Percentiles rank a stretch among this genome's conserved stretches.
These are phyloP conservation scores for Cladosporium sp. DNA, from an alignment of 2,329 filamentous ascomycete genomes.

Conservation along the genomic window DNA sequence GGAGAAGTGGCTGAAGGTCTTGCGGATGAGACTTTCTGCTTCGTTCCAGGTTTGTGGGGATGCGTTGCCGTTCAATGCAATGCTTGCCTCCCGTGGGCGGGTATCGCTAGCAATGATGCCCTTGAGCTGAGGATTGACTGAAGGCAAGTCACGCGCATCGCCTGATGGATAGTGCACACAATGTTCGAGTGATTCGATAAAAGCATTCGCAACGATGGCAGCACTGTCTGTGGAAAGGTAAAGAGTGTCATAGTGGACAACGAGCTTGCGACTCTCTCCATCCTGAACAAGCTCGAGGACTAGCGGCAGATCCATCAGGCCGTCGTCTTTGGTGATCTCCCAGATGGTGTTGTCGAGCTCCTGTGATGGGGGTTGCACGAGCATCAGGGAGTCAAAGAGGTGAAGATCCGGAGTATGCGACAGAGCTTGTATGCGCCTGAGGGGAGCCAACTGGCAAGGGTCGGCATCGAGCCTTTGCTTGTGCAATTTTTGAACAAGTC, in stretches of 20 bases:
- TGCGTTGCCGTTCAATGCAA: neutral
- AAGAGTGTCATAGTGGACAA: slow-evolving; percentile 45
- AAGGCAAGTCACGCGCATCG: slow-evolving; percentile 8
- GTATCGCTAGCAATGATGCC: slow-evolving; percentile 1
- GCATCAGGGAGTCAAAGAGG: slow-evolving; percentile 74
- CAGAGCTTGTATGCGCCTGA: slow-evolving; percentile 61
- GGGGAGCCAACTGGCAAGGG: slow-evolving; percentile 65
- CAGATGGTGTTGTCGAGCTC: slow-evolving; percentile 44
- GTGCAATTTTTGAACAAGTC: slow-evolving; percentile 57
- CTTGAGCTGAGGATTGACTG: neutral
- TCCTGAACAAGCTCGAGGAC: slow-evolving; percentile 68
- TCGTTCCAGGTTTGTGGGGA: slow-evolving; percentile 42
- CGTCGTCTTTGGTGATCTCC: slow-evolving; percentile 44
- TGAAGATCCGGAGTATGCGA: slow-evolving; percentile 38
- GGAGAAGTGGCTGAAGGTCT: slow-evolving; percentile 55
- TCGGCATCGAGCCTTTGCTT: slow-evolving; percentile 55
- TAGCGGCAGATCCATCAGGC: slow-evolving; percentile 68
- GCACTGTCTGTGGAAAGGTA: slow-evolving; percentile 52
- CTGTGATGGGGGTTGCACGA: slow-evolving; percentile 61
- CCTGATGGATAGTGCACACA: slow-evolving; percentile 26
- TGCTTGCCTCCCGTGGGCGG: neutral
- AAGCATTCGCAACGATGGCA: slow-evolving; percentile 21
- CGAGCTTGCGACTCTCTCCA: slow-evolving; percentile 41
- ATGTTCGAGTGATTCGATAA: slow-evolving; percentile 23
- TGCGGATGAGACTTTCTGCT: slow-evolving; percentile 49